Evolutionary conservation across 768 basidiomycete species (phyloP).

Genomic region (Scleroderma bovista): DNA sequence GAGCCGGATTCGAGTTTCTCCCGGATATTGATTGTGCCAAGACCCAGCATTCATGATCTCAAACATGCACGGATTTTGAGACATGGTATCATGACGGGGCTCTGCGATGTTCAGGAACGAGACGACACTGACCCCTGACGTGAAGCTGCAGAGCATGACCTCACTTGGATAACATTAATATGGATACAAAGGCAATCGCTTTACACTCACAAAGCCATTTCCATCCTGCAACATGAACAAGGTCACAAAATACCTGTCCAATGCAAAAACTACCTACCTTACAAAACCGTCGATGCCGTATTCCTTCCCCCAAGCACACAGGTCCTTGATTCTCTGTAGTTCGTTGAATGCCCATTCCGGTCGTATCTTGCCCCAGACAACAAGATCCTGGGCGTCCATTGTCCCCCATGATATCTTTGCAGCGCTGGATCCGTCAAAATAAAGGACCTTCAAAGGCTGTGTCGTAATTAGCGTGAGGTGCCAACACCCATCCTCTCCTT

Average conservation of each 20-base stretch:
- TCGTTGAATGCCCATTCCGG: background rate
- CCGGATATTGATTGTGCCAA: conserved; percentile 40
- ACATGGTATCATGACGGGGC: background rate
- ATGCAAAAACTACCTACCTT: background rate
- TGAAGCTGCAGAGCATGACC: background rate
- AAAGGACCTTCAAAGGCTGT: conserved; percentile 38
- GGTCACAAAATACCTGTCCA: background rate
- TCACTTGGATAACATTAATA: background rate
- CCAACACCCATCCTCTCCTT: no score
- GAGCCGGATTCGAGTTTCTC: conserved; percentile 38
- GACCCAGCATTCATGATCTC: conserved; percentile 1
- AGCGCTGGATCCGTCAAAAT: conserved; percentile 52
- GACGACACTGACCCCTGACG: background rate
- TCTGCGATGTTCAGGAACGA: background rate
- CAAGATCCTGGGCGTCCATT: background rate
- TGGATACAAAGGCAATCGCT: background rate
- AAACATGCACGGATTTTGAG: background rate
- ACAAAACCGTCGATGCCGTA: background rate
- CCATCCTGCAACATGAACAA: background rate
- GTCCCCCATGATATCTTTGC: background rate
- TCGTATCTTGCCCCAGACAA: background rate
- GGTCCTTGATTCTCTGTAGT: background rate
- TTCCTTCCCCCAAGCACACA: background rate
- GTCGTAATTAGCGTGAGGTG: conserved; percentile 11
- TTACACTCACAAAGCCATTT: background rate